These are phyloP conservation scores for Rhizoclosmatium hyalinum DNA, from an alignment of 371 early-diverging fungal species.

Conservation along the genomic window DNA sequence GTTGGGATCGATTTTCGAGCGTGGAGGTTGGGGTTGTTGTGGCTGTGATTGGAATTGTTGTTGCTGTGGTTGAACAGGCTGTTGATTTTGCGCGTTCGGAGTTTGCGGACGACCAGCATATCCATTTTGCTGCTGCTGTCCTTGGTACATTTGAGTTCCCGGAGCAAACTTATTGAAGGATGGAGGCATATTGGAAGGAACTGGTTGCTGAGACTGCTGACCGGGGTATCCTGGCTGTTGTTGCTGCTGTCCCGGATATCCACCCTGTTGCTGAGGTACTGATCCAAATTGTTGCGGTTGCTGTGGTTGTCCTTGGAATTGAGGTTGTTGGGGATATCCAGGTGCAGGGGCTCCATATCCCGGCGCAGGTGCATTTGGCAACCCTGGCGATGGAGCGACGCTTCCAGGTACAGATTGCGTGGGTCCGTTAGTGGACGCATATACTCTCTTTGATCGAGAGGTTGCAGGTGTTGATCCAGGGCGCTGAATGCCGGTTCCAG, in stretches of 20 bases:
- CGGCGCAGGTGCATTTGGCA: slow-evolving; percentile 14
- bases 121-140: not conserved
- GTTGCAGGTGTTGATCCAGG: slow-evolving; percentile 11
- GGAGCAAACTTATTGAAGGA: slow-evolving; percentile 10
- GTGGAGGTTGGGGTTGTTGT: slow-evolving; percentile 30
- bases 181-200: not conserved
- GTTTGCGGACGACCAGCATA: not conserved
- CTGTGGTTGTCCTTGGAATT: slow-evolving; percentile 4
- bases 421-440: not conserved
- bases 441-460: slow-evolving; percentile 19
- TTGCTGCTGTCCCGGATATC: slow-evolving; percentile 5
- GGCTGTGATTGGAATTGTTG: slow-evolving; percentile 24
- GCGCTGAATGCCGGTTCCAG: not conserved
- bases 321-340: slow-evolving; percentile 2
- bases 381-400: slow-evolving; percentile 5
- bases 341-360: slow-evolving; percentile 8
- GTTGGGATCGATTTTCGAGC: slow-evolving; percentile 82
- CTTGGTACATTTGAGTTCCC: not conserved
- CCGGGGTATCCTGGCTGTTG: not conserved
- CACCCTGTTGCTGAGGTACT: not conserved
- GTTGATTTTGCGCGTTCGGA: not conserved
- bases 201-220: not conserved
- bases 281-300: not conserved
- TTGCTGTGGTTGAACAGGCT: slow-evolving; percentile 26
- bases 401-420: not conserved